Base-by-base conservation (phyloP, 139 green algal genomes). In the Coelastrella sp. region DNA sequence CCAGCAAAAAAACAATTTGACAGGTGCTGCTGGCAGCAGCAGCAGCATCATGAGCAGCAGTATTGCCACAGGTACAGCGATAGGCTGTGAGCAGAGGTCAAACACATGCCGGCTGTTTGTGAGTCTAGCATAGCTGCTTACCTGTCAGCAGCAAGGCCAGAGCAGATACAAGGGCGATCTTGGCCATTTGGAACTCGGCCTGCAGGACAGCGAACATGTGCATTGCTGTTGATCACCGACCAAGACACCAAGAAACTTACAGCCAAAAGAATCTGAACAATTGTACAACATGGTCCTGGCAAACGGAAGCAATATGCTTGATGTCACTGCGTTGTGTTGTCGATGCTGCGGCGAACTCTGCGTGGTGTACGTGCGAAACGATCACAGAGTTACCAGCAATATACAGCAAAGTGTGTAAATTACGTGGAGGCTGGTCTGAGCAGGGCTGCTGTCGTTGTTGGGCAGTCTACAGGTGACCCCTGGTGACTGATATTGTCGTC, bases 101-200 rank as follows among this genome's bases (percentile, higher is more conserved):
- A 57, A 9, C 45, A 13, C 45, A n/a, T n/a, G n/a, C 15, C 11
- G 11, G 45, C 45, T 13, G 11, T 57, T 13, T 13, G 17, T 69
- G 13, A 69, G 9, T 13, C 30, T 11, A 23, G 11, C 62, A 37
- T 23, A 45, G 67, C 9, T 5, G 7, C 67, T 51, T 45, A 76
- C 67, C 67, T 51, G 67, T 53, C 67, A 76, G 21, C 15, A 76
- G 35, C 25, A 76, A 21, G 8, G 67, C 41, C 35, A 76, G 67
- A 32, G 67, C 35, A 51, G 41, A 17, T 6, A 76, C 35, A 4
- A 32, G 19, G 30, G n/a, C 5, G 40, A 45, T n/a, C 67, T 30
- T 76, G 25, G 67, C 67, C 67, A 76, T 45, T 37, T 32, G 51
- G 63, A n/a, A 23, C 27, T 23, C n/a, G 41, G 63, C 63, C 30